phyloP scores from a whole-genome alignment of 106 monocot species.

The Hemerocallis citrina region DNA sequence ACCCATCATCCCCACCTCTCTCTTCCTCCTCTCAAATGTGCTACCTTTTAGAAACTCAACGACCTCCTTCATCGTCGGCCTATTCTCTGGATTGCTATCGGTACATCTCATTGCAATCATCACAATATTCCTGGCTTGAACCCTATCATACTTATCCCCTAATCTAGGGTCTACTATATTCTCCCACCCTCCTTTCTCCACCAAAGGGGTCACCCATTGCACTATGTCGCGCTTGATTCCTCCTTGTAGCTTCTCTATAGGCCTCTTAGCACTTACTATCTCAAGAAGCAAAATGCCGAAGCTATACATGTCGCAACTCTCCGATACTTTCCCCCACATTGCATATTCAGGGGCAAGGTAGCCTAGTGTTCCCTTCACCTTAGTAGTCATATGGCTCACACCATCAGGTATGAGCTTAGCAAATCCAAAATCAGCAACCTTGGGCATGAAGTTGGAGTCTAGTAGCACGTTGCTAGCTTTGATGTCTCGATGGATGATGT shows the following conservation, averaged over 20 bases:
- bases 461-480: slow-evolving; percentile 57
- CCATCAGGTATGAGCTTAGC: slow-evolving; percentile 37
- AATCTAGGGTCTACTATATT: slow-evolving; percentile 23
- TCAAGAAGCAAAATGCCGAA: slow-evolving; percentile 46
- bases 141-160: slow-evolving; percentile 5
- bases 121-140: slow-evolving; percentile 13
- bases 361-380: slow-evolving; percentile 36
- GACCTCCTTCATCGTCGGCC: slow-evolving; percentile 34
- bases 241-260: slow-evolving; percentile 35
- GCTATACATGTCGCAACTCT: slow-evolving; percentile 39
- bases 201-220: slow-evolving; percentile 23
- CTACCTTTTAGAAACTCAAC: slow-evolving; percentile 14
- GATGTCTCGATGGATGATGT: slow-evolving; percentile 63
- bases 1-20: not conserved
- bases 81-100: slow-evolving; percentile 12
- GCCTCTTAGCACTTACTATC: slow-evolving; percentile 15
- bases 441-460: slow-evolving; percentile 23
- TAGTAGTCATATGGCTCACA: slow-evolving; percentile 27
- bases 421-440: slow-evolving; percentile 38
- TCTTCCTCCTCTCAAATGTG: not conserved
- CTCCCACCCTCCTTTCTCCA: slow-evolving; percentile 10
- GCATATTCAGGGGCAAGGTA: slow-evolving; percentile 55
- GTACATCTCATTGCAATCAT: slow-evolving; percentile 20
- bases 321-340: slow-evolving; percentile 47
- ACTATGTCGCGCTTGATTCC: slow-evolving; percentile 28